Conservation (phyloP, 768 basidiomycete genomes). For the Suillus tomentosus region DNA sequence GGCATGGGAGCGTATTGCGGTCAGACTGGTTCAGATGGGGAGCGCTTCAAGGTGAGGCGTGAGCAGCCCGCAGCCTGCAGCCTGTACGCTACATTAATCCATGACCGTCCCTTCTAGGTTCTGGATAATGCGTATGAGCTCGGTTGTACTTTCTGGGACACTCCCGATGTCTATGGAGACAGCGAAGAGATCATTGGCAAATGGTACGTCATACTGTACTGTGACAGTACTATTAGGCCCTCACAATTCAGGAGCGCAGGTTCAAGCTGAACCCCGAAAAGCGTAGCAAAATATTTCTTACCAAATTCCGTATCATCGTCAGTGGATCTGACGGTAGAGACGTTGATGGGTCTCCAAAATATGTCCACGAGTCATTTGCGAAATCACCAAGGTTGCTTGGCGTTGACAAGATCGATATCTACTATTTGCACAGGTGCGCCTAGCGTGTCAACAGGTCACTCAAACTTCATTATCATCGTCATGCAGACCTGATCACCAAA, state of each 20-base stretch:
- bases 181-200: slow-evolving; percentile 48
- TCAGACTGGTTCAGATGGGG: too few species aligned
- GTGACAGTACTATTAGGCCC: not conserved
- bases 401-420: slow-evolving; percentile 47
- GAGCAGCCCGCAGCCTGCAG: not conserved
- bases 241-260: slow-evolving; percentile 26
- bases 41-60: slow-evolving; percentile 45
- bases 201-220: slow-evolving; percentile 32
- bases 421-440: slow-evolving; percentile 45
- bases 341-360: slow-evolving; percentile 42
- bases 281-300: slow-evolving; percentile 55
- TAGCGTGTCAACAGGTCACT: too few species aligned
- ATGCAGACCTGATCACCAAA: slow-evolving; percentile 40
- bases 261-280: slow-evolving; percentile 47
- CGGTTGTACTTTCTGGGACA: slow-evolving; percentile 52
- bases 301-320: slow-evolving; percentile 50
- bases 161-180: slow-evolving; percentile 44
- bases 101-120: slow-evolving; percentile 28
- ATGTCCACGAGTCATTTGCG: slow-evolving; percentile 40
- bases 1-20: too few species aligned
- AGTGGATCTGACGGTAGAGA: slow-evolving; percentile 23
- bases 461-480: not conserved
- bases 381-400: slow-evolving; percentile 43
- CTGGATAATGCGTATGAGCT: slow-evolving; percentile 42
- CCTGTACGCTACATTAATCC: too few species aligned